These are phyloP conservation scores for Gracilaria gracilis DNA, from an alignment of 23 red algal species.

Conservation along the genomic window DNA sequence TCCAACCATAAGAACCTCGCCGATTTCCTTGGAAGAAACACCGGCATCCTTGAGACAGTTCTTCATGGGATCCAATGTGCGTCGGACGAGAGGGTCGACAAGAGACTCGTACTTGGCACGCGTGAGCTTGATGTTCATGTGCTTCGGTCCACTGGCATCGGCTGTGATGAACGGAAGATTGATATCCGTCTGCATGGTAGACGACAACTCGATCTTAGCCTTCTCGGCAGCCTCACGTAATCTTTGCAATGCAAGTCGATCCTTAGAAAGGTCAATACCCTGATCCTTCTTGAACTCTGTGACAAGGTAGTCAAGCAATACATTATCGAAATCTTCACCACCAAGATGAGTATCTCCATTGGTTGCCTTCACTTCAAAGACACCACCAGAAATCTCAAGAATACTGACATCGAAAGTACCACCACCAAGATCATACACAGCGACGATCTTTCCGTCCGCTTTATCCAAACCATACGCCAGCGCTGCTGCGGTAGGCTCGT, in stretches of 20 bases:
- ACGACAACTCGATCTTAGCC: conserved; percentile 98
- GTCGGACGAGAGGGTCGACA: conserved; percentile 88
- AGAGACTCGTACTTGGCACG: conserved; percentile 97
- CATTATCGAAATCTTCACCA: conserved; percentile 99
- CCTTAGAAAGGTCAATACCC: conserved; percentile 96
- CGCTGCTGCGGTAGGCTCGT: conserved; percentile 96
- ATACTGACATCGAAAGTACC: conserved; percentile 99
- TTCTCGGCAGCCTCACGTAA: conserved; percentile 98
- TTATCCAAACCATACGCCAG: conserved; percentile 98
- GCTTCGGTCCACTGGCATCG: conserved; percentile 93
- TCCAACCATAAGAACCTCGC: conserved; percentile 96
- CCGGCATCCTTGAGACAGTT: conserved; percentile 94
- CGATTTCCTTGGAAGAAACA: conserved; percentile 82
- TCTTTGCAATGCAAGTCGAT: conserved; percentile 92
- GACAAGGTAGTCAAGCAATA: conserved; percentile 89
- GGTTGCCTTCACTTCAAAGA: conserved; percentile 99
- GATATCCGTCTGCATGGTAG: conserved; percentile 96
- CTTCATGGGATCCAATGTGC: conserved; percentile 98
- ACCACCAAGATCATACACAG: conserved; percentile 99
- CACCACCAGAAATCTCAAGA: conserved; percentile 97
- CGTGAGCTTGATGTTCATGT: conserved; percentile 99
- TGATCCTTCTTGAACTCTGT: conserved; percentile 98
- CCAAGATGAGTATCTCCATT: conserved; percentile 99
- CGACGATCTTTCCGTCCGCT: conserved; percentile 94
- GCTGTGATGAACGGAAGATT: conserved; percentile 99